Evolutionary conservation across 805 yeast species (phyloP), one percentile per base, ranked within the genome.

Genomic region (Brettanomyces bruxellensis): DNA sequence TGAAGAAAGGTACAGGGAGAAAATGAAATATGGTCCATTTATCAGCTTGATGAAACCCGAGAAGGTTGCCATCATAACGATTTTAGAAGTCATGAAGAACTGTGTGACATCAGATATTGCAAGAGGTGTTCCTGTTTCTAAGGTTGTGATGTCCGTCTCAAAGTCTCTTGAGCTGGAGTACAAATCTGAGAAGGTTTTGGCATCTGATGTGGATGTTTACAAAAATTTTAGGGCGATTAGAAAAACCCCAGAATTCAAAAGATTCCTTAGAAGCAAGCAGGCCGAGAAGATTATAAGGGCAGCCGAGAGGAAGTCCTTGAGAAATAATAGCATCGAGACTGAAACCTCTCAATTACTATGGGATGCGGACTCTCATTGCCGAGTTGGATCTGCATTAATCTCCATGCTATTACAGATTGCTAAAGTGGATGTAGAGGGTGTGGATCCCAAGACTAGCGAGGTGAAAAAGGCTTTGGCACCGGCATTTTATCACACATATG

Each of bases 401-500:
- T 79, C 95, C 3, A 69, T 84, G 54, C 65, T 93, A 46, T 71
- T 91, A 57, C 85, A 86, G 53, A 87, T 84, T 24, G 95, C 97
- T 3, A 84, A 79, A 55, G 83, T 91, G 11, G 75, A 79, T 24
- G 96, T 90, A 3, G 70, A 73, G 35, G 96, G 90, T 41, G 71
- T 67, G 1, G 96, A 91, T 59, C 97, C 97, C 2, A 71, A 78
- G 2, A 82, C 95, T 0, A 83, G 85, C 9, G 66, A 78, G 45
- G 61, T 61, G 1, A 83, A 86, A n/a, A 65, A 66, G 32, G 95
- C 90, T 22, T 69, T 75, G 37, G 91, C 89, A 6, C 96, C 97
- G 2, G 98, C 98, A 0, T 85, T 93, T 57, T 81, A 80, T 49
- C 98, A 93, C 59, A 77, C 88, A 4, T 90, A 86, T 63, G 95